A percentile compares a stretch with the other conserved stretches of the same genome.
phyloP scores from a whole-genome alignment of 23 red algal species.

The Gracilaria gracilis region DNA sequence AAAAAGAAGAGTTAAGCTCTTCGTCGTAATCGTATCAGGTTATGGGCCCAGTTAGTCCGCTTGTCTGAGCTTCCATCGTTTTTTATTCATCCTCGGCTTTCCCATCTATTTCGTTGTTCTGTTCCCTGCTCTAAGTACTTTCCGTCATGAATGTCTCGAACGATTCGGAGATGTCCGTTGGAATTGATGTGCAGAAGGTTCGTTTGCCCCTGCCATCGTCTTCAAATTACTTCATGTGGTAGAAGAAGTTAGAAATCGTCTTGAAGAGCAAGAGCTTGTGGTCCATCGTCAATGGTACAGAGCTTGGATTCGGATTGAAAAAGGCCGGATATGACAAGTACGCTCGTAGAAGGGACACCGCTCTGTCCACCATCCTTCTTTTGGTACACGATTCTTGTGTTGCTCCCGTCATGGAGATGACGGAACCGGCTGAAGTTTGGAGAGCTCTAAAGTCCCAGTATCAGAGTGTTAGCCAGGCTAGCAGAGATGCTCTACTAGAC shows the following conservation, averaged over 20 bases:
- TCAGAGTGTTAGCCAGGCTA: conserved; percentile 13
- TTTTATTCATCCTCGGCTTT: neutral
- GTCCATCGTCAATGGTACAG: neutral
- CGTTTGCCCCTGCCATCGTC: neutral
- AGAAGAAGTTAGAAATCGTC: neutral
- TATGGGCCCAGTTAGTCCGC: conserved; percentile 11
- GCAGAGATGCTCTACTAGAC: neutral
- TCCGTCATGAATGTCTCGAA: neutral
- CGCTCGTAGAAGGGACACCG: neutral
- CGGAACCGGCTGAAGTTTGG: conserved; percentile 15
- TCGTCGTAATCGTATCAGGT: neutral
- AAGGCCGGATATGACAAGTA: neutral
- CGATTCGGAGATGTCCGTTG: neutral
- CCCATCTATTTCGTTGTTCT: neutral
- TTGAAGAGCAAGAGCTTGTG: conserved; percentile 31
- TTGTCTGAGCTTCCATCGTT: no score
- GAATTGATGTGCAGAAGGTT: neutral
- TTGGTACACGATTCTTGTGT: conserved; percentile 39
- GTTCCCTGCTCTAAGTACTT: neutral
- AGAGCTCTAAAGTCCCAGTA: neutral
- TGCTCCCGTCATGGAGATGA: conserved; percentile 16
- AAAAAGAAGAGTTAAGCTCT: no score
- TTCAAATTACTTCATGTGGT: conserved; percentile 43
- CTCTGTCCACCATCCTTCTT: conserved; percentile 1
- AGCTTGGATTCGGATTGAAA: neutral